Conservation (phyloP, 2,329 filamentous ascomycete species). For the Neopestalotiopsis clavispora region DNA sequence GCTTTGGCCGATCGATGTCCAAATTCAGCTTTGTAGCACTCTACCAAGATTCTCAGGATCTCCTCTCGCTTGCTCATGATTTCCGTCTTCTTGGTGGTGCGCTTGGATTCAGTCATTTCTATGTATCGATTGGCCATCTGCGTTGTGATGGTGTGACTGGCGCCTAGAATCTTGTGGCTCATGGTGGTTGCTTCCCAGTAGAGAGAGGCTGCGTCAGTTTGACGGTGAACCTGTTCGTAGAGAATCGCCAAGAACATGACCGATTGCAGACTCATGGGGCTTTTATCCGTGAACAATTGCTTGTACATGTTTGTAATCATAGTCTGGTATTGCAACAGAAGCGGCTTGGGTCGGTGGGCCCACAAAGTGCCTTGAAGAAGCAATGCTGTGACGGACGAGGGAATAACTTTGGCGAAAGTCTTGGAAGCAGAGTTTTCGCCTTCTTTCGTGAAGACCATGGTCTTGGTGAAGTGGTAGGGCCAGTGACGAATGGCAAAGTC, state of each 20-base stretch:
- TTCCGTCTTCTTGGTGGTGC: constrained; percentile 5
- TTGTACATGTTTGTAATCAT: constrained; percentile 36
- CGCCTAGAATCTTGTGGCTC: constrained; percentile 19
- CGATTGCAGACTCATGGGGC: constrained; percentile 23
- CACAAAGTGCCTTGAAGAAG: constrained; percentile 25
- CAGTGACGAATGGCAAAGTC: constrained; percentile 29
- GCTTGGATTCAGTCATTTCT: constrained; percentile 19
- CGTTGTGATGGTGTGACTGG: constrained; percentile 21
- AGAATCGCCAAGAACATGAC: constrained; percentile 23
- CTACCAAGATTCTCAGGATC: constrained; percentile 14
- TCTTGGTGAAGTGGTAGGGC: constrained; percentile 23
- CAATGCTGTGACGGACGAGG: constrained; percentile 16
- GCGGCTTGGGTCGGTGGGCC: constrained; percentile 34
- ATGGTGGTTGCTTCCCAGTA: constrained; percentile 22
- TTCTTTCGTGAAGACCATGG: constrained; percentile 16
- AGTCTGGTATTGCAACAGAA: constrained; percentile 32
- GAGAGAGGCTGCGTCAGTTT: constrained; percentile 16
- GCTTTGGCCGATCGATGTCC: constrained; percentile 14
- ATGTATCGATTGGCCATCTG: constrained; percentile 22
- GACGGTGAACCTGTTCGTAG: constrained; percentile 22
- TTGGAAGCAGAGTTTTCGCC: constrained; percentile 19
- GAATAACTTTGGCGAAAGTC: constrained; percentile 21
- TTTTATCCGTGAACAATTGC: constrained; percentile 31
- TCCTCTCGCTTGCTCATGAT: constrained; percentile 19
- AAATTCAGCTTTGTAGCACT: constrained; percentile 17